phyloP scores from a whole-genome alignment of 1,284 basidiomycete species.

The Peniophora sp. region DNA sequence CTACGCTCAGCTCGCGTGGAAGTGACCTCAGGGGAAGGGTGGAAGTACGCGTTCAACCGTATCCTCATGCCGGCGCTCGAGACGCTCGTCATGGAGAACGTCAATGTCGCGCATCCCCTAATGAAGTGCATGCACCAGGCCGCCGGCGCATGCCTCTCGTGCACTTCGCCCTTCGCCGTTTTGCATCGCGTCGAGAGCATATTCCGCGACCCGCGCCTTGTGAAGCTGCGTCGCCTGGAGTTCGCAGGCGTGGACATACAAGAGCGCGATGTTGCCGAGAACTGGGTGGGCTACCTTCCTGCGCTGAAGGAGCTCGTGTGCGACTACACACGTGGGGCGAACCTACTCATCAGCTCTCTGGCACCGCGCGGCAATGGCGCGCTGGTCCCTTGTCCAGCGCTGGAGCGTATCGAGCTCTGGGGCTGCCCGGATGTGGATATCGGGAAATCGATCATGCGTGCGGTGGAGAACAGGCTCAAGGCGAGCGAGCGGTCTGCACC shows the following conservation, averaged over 20 bases:
- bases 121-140: too few relatives aligned
- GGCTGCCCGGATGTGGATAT: slow-evolving; percentile 37
- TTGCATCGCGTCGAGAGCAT: slow-evolving; percentile 29
- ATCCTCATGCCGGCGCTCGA: slow-evolving; percentile 34
- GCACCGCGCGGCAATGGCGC: slow-evolving; percentile 15
- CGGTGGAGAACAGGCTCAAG: slow-evolving; percentile 15
- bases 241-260: slow-evolving; percentile 19
- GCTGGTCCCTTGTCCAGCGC: slow-evolving; percentile 37
- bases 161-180: slow-evolving; percentile 7
- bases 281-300: slow-evolving; percentile 32
- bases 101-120: slow-evolving; percentile 6
- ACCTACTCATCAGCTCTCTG: slow-evolving; percentile 19
- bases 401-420: slow-evolving; percentile 42
- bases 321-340: slow-evolving; percentile 22
- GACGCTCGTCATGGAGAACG: slow-evolving; percentile 31
- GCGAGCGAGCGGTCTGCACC: not conserved
- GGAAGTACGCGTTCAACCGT: slow-evolving; percentile 29
- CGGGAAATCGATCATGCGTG: not conserved
- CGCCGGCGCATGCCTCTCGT: too few relatives aligned
- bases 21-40: slow-evolving; percentile 29
- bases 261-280: slow-evolving; percentile 16
- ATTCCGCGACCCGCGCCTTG: slow-evolving; percentile 34
- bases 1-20: slow-evolving; percentile 35
- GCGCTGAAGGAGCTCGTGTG: slow-evolving; percentile 27
- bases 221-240: slow-evolving; percentile 24